Percentiles rank a stretch among this genome's conserved stretches.
Conservation (phyloP, 495 filamentous ascomycete genomes). For the Penicillium tannophilum region DNA sequence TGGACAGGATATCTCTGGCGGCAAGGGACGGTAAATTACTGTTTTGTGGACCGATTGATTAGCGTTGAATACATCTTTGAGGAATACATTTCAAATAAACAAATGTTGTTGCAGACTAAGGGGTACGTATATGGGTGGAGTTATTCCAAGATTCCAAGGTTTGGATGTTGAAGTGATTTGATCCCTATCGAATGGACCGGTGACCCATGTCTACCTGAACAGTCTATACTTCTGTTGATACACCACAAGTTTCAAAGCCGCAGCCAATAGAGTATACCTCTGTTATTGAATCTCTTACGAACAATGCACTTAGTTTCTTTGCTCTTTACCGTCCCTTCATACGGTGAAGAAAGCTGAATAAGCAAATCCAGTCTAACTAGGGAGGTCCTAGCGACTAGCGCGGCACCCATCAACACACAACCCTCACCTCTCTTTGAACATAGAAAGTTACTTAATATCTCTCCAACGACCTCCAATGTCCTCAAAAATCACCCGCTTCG, state of each 20-base stretch:
- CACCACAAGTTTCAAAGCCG: too few species aligned
- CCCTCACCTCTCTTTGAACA: background rate
- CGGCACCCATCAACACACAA: constrained; percentile 12
- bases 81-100: background rate
- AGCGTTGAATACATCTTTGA: constrained; percentile 16
- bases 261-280: too few species aligned
- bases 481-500: constrained; percentile 39
- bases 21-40: constrained; percentile 37
- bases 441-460: background rate
- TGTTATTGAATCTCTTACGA: too few species aligned
- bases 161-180: background rate
- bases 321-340: background rate
- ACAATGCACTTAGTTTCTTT: too few species aligned
- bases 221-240: too few species aligned
- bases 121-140: background rate
- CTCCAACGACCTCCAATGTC: background rate
- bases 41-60: constrained; percentile 4
- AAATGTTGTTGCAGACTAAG: background rate
- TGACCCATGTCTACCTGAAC: too few species aligned
- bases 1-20: constrained; percentile 65
- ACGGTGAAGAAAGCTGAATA: constrained; percentile 11
- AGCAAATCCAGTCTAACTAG: constrained; percentile 3
- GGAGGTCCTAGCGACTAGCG: background rate
- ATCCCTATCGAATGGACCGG: background rate
- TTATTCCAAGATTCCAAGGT: background rate